A percentile compares a stretch with the other conserved stretches of the same genome.
Conservation (phyloP, 2,329 filamentous ascomycete genomes). For the Curvularia spicifera region DNA sequence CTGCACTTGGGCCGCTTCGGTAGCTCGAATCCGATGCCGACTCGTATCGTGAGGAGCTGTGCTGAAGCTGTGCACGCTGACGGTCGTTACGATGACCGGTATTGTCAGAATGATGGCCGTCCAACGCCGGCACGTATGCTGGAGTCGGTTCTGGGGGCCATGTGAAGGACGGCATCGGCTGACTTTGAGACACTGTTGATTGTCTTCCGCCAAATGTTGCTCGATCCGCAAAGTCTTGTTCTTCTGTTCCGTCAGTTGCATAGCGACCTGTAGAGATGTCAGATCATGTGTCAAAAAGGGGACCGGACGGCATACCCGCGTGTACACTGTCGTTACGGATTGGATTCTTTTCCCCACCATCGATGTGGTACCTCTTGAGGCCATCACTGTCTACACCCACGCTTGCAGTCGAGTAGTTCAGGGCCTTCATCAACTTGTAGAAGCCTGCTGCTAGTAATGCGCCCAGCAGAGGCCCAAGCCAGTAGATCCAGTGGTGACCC, state of each 20-base stretch:
- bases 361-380: slow-evolving; percentile 42
- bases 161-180: slow-evolving; percentile 8
- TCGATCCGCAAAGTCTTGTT: slow-evolving; percentile 29
- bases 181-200: slow-evolving; percentile 8
- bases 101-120: slow-evolving; percentile 36
- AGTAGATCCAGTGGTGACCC: slow-evolving; percentile 60
- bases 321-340: not conserved
- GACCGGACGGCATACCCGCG: not conserved
- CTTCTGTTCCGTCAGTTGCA: slow-evolving; percentile 38
- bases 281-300: slow-evolving; percentile 11
- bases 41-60: slow-evolving; percentile 28
- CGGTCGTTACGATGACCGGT: slow-evolving; percentile 36
- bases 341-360: not conserved
- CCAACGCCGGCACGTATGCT: slow-evolving; percentile 31
- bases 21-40: slow-evolving; percentile 32
- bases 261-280: slow-evolving; percentile 26
- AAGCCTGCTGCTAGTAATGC: slow-evolving; percentile 56
- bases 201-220: slow-evolving; percentile 19
- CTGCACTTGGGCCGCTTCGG: slow-evolving; percentile 34
- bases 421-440: slow-evolving; percentile 57
- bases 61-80: slow-evolving; percentile 29
- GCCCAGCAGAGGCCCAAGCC: slow-evolving; percentile 57
- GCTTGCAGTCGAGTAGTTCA: slow-evolving; percentile 60
- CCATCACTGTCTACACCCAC: slow-evolving; percentile 57
- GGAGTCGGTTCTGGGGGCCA: slow-evolving; percentile 26